Evolutionary conservation across 345 rosid genomes (phyloP), one percentile per base, ranked within the genome.

Genomic region (Gossypioides kirkii): DNA sequence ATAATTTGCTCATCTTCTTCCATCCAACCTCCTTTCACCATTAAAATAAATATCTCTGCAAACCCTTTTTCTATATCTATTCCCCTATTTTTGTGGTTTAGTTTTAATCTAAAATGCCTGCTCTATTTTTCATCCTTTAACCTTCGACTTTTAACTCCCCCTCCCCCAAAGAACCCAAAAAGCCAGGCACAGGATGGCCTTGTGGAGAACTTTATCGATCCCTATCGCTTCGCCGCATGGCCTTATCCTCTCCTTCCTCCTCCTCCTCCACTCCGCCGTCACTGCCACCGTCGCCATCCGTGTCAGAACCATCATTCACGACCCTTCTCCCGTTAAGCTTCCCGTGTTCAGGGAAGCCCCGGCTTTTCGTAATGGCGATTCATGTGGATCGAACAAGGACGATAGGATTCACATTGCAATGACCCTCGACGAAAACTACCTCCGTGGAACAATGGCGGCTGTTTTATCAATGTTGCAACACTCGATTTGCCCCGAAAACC

Each of bases 371-470:
- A 87, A 86, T 22, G 90, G 87, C 7, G 79, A 86, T 10, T 59
- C 63, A 8, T 89, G 94, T 41, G 85, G 80, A 0, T 73, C 73
- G 1, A 22, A 1, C 3, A 74, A 80, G 23, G 72, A 49, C 46
- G 82, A 86, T 56, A 38, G 7, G 12, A 84, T 89, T 4, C 96
- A 88, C 25, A 75, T 86, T 0, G 86, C 90, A 1, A 88, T 88
- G 92, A 87, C 92, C 18, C 86, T 90, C 0, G 92, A 90, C 58
- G 79, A 81, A n/a, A 88, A 90, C 73, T 90, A 88, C 61, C 84
- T 90, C 22, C 82, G 92, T 16, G 92, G 92, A 2, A 90, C 96
- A 60, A 87, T 88, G 88, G 91, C 91, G 0, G 92, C 96, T 1
- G 81, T 86, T 22, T 79, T 88, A 61, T 88, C 90, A 28, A 77